A percentile compares a stretch with the other conserved stretches of the same genome.
Evolutionary conservation across 495 filamentous ascomycete species (phyloP).

Genomic region (Astrocystis sublimbata): DNA sequence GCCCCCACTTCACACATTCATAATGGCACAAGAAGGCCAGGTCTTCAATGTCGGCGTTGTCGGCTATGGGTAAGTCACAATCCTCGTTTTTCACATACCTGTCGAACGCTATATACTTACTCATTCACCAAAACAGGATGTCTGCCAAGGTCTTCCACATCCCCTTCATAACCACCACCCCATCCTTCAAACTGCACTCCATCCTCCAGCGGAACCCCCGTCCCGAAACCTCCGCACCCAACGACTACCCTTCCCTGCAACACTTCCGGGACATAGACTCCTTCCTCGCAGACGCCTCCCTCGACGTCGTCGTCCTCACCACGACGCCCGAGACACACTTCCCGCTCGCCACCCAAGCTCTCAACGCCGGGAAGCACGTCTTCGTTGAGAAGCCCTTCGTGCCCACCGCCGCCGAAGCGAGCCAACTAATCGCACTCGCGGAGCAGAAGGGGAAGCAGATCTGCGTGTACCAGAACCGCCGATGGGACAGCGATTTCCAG

Average conservation of each 20-base stretch:
- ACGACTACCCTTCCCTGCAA: constrained; percentile 67
- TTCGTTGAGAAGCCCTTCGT: constrained; percentile 91
- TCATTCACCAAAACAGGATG: constrained; percentile 48
- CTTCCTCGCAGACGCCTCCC: constrained; percentile 62
- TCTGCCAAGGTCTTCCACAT: constrained; percentile 91
- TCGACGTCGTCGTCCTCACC: constrained; percentile 74
- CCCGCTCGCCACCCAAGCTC: constrained; percentile 60
- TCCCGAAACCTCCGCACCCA: constrained; percentile 53
- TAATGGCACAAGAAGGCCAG: constrained; percentile 23
- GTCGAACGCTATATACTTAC: constrained; percentile 16
- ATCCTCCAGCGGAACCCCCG: constrained; percentile 68
- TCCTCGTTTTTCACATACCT: neutral
- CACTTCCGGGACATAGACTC: constrained; percentile 62
- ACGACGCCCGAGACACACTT: constrained; percentile 79
- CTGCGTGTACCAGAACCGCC: constrained; percentile 86
- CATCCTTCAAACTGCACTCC: constrained; percentile 68
- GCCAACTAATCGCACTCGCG: constrained; percentile 66
- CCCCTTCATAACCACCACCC: constrained; percentile 70
- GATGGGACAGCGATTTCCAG: constrained; percentile 84
- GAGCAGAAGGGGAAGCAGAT: constrained; percentile 60
- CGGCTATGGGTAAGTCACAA: constrained; percentile 52
- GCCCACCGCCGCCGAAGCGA: constrained; percentile 68
- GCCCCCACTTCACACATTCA: neutral
- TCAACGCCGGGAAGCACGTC: constrained; percentile 78
- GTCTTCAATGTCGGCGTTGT: constrained; percentile 55